Conservation (phyloP, 257 asterid genomes). For the Oldenlandia corymbosa region DNA sequence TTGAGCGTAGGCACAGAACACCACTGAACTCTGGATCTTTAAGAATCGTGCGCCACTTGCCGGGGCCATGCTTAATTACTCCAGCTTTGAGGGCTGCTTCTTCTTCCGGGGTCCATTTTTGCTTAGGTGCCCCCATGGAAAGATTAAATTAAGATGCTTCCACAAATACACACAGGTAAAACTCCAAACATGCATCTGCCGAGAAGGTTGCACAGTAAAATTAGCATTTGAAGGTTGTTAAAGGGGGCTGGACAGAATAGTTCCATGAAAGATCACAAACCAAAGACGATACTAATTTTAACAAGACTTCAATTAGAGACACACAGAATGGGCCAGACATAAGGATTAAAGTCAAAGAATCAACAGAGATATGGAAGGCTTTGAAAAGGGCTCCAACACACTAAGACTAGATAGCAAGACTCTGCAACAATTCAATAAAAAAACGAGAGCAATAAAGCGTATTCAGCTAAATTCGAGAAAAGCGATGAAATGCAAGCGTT, state of each 20-base stretch:
- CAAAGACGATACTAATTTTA: not conserved
- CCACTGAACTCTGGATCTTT: constrained; percentile 89
- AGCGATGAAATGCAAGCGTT: not conserved
- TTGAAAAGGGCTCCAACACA: not conserved
- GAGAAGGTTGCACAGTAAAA: constrained; percentile 2
- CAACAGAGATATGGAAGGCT: not conserved
- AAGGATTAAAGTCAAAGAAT: not conserved
- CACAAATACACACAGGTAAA: not conserved
- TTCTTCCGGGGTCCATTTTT: constrained; percentile 96
- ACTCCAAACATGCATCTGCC: constrained; percentile 1
- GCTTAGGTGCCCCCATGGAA: constrained; percentile 96
- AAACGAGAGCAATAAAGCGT: not conserved
- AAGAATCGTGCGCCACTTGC: constrained; percentile 96
- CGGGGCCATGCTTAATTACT: constrained; percentile 88
- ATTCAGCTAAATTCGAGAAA: not conserved
- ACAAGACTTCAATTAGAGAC: not conserved
- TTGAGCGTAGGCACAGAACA: constrained; percentile 68
- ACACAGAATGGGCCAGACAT: not conserved
- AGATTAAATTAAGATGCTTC: constrained; percentile 10
- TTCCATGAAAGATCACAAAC: not conserved
- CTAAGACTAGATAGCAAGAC: not conserved
- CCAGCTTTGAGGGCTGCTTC: constrained; percentile 99
- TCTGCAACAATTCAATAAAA: not conserved
- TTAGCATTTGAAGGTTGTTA: not conserved
- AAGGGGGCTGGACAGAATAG: not conserved